phyloP scores from a whole-genome alignment of 1,139 yeast species.

The Zygotorulaspora mrakii region DNA sequence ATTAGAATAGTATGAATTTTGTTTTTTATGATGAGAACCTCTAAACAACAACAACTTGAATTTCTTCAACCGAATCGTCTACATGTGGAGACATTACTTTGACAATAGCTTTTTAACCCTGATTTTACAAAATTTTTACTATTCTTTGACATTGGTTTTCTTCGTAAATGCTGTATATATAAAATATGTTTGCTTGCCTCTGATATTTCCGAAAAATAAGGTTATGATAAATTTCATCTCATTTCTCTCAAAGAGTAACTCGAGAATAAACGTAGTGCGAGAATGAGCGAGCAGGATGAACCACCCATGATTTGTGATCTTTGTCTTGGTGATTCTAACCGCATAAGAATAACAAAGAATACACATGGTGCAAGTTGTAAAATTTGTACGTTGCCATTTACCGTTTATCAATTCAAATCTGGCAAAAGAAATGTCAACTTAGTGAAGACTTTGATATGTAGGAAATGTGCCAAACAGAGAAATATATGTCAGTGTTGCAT shows the following conservation, averaged over 20 bases:
- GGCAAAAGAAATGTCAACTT: slow-evolving; percentile 38
- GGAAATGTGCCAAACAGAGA: slow-evolving; percentile 70
- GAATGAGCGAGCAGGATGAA: slow-evolving; percentile 4
- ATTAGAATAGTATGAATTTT: slow-evolving; percentile 5
- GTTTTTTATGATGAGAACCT: slow-evolving; percentile 39
- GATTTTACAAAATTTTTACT: slow-evolving; percentile 16
- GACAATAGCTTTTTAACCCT: slow-evolving; percentile 37
- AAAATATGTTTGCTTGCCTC: too few relatives aligned
- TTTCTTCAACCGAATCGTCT: slow-evolving; percentile 44
- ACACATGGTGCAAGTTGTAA: slow-evolving; percentile 72
- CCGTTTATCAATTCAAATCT: slow-evolving; percentile 70
- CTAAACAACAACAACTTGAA: slow-evolving; percentile 44
- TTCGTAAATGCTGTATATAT: too few relatives aligned
- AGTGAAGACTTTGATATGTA: slow-evolving; percentile 48
- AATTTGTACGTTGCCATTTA: slow-evolving; percentile 79
- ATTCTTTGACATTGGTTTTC: too few relatives aligned
- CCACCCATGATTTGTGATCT: slow-evolving; percentile 50
- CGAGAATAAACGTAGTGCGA: slow-evolving; percentile 3
- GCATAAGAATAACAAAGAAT: slow-evolving; percentile 69
- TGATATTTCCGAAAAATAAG: too few relatives aligned
- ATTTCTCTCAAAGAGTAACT: too few relatives aligned
- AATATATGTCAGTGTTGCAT: slow-evolving; percentile 88
- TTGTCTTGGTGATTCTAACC: slow-evolving; percentile 66
- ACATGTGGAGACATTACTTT: slow-evolving; percentile 39
- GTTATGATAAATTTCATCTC: too few relatives aligned